Evolutionary conservation across 2,329 filamentous ascomycete genomes (phyloP).

Genomic region (Huntiella decipiens): DNA sequence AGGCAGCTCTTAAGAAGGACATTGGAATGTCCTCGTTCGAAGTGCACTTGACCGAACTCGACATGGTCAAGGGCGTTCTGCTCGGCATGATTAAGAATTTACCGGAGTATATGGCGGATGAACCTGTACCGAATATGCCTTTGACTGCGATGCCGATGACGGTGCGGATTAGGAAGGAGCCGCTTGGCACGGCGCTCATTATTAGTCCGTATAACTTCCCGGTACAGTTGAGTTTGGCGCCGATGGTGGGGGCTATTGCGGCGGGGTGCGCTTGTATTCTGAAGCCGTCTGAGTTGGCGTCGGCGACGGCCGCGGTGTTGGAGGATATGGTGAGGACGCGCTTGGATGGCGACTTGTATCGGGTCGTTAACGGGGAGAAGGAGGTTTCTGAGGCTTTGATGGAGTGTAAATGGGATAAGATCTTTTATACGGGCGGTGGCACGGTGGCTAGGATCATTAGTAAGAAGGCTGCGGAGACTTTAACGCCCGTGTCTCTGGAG

Average conservation of each 20-base stretch:
- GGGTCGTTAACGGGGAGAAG: slow-evolving; percentile 61
- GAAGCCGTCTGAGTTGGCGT: slow-evolving; percentile 76
- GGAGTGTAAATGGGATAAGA: slow-evolving; percentile 89
- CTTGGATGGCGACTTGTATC: slow-evolving; percentile 61
- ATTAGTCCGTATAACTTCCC: slow-evolving; percentile 95
- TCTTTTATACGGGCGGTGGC: slow-evolving; percentile 80
- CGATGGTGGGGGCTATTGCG: slow-evolving; percentile 74
- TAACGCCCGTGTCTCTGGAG: slow-evolving; percentile 79
- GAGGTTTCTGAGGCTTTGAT: slow-evolving; percentile 66
- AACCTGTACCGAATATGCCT: slow-evolving; percentile 47
- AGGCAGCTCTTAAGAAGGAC: slow-evolving; percentile 59
- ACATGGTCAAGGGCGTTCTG: slow-evolving; percentile 66
- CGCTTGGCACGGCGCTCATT: slow-evolving; percentile 62
- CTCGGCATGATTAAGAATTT: slow-evolving; percentile 61
- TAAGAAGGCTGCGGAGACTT: slow-evolving; percentile 70
- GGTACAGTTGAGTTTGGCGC: slow-evolving; percentile 57
- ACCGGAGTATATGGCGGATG: slow-evolving; percentile 66
- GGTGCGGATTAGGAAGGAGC: slow-evolving; percentile 69
- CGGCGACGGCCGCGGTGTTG: slow-evolving; percentile 57
- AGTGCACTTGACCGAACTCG: slow-evolving; percentile 52
- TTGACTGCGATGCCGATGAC: slow-evolving; percentile 35
- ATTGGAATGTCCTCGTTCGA: slow-evolving; percentile 64
- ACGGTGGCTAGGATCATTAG: slow-evolving; percentile 70
- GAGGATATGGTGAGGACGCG: slow-evolving; percentile 57
- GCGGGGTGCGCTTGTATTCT: slow-evolving; percentile 78